Evolutionary conservation across 768 basidiomycete species (phyloP), one percentile per base, ranked within the genome.

Genomic region (Trametes villosa): DNA sequence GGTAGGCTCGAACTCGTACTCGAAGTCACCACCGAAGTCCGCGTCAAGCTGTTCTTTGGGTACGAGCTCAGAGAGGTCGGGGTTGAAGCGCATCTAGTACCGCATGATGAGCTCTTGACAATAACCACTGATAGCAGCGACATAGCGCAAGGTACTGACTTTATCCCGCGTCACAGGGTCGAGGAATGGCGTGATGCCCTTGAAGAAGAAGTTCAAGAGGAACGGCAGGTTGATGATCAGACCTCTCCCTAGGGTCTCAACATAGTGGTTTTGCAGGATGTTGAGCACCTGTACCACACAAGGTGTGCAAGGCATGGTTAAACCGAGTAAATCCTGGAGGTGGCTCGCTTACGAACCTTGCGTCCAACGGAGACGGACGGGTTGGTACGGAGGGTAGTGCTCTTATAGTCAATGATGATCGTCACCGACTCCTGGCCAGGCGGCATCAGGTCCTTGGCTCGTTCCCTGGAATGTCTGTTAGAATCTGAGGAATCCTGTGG

Each of bases 121-220:
- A 2, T 13, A 48, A 12, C 3, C 2, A 31, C 7, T 17, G n/a
- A n/a, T n/a, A n/a, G n/a, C n/a, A n/a, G n/a, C n/a, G n/a, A n/a
- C n/a, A n/a, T n/a, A 15, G 30, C 3, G 29, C 8, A 17, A 20
- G n/a, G 4, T 17, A 65, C 79, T 30, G 26, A 89, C 90, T 86
- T 95, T 96, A 69, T 94, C 92, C 44, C 91, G 80, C 0, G 94
- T 95, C 30, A 94, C 85, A 7, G 94, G 93, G 70, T 96, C 93
- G 50, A 96, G 71, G 77, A 95, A 93, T 0, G 93, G 92, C 9
- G 87, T 76, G 64, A 96, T 93, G 42, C 87, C 91, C 68, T 89
- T 94, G 74, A 87, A 89, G 76, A 91, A 89, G 75, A 90, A 89
- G 68, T 72, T 85, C 47, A 91, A 81, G 12, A 93, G 79, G 64